phyloP scores from a whole-genome alignment of 2,329 filamentous ascomycete species.

The Akanthomyces muscarius region DNA sequence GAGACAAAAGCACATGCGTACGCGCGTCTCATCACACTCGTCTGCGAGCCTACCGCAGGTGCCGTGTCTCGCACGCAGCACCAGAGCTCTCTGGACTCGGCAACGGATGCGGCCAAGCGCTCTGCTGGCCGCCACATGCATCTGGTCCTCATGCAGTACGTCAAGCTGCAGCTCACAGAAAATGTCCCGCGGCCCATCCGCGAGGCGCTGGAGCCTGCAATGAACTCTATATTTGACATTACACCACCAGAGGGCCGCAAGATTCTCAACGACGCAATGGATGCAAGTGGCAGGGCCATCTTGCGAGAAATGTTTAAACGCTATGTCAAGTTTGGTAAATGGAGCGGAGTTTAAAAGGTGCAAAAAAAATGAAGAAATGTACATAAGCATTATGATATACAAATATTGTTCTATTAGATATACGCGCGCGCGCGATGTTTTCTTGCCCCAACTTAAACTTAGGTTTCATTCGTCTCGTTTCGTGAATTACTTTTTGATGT shows the following conservation, averaged over 20 bases:
- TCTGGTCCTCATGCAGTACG: conserved; percentile 54
- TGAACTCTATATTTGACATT: conserved; percentile 57
- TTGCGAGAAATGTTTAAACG: conserved; percentile 55
- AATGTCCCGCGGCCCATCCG: conserved; percentile 47
- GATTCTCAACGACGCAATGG: conserved; percentile 57
- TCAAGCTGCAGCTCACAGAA: conserved; percentile 57
- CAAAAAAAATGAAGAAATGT: conserved; percentile 10
- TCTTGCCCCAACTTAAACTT: background rate
- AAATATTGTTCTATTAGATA: conserved; percentile 8
- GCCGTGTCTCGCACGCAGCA: conserved; percentile 47
- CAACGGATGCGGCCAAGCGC: conserved; percentile 57
- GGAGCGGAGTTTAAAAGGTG: conserved; percentile 50
- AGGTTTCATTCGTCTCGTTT: conserved; percentile 16
- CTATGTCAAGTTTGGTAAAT: conserved; percentile 61
- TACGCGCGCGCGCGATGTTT: conserved; percentile 3
- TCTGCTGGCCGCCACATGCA: conserved; percentile 61
- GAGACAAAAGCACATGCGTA: conserved; percentile 47
- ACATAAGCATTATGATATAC: conserved; percentile 14
- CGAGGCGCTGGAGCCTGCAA: conserved; percentile 53
- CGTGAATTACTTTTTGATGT: conserved; percentile 23
- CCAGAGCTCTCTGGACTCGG: conserved; percentile 50
- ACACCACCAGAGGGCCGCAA: conserved; percentile 52
- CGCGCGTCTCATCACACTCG: conserved; percentile 52
- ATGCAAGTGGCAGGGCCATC: conserved; percentile 55
- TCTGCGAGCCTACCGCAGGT: conserved; percentile 56